A percentile compares a stretch with the other conserved stretches of the same genome.
These are phyloP conservation scores for Monosporozyma siamensis DNA, from an alignment of 805 yeast genomes.

Conservation along the genomic window DNA sequence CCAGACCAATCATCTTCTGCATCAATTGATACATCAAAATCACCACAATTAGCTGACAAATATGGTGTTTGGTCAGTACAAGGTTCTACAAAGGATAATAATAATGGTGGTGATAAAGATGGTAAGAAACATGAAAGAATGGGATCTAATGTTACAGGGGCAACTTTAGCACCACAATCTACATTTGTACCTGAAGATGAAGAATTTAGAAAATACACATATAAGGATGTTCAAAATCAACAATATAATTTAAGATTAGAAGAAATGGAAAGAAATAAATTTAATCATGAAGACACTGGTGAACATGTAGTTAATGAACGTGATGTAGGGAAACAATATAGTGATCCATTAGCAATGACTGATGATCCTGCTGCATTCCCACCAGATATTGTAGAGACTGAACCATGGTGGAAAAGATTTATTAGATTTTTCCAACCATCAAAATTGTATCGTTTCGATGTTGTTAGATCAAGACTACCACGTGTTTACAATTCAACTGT, in stretches of 20 bases:
- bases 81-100: constrained; percentile 2
- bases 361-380: constrained; percentile 21
- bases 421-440: constrained; percentile 40
- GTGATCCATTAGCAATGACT: constrained; percentile 18
- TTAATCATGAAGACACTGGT: background rate
- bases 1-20: constrained; percentile 2
- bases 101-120: constrained; percentile 1
- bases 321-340: constrained; percentile 21
- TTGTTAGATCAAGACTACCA: constrained; percentile 35
- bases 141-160: constrained; percentile 5
- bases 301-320: constrained; percentile 10
- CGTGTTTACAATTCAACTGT: constrained; percentile 27
- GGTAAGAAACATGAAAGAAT: constrained; percentile 3
- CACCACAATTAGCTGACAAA: background rate
- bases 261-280: constrained; percentile 5
- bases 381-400: constrained; percentile 14
- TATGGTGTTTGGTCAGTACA: background rate
- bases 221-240: constrained; percentile 12
- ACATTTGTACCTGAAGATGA: constrained; percentile 26
- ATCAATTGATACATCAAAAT: background rate
- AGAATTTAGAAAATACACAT: constrained; percentile 19
- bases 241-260: constrained; percentile 5
- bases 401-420: constrained; percentile 13
- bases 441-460: constrained; percentile 37
- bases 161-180: constrained; percentile 1